A percentile compares a stretch with the other conserved stretches of the same genome.
These are phyloP conservation scores for Linnemannia hyalina DNA, from an alignment of 192 early-diverging fungal species.

Conservation along the genomic window DNA sequence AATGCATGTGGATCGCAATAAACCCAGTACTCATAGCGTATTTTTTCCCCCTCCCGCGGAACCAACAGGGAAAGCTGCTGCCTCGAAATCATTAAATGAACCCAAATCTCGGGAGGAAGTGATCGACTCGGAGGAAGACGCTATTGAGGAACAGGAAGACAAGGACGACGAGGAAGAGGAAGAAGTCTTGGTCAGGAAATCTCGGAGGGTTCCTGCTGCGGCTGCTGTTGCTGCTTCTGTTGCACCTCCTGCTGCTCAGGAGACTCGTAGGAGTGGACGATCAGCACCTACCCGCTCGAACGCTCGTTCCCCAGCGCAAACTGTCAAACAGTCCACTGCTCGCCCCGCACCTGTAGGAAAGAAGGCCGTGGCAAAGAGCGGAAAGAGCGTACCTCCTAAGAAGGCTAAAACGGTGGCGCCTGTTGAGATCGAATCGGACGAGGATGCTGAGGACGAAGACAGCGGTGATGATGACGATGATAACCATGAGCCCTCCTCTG, in stretches of 20 bases:
- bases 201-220: neutral
- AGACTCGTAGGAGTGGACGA: neutral
- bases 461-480: constrained; percentile 23
- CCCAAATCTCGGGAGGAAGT: neutral
- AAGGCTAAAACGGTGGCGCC: neutral
- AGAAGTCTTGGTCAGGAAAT: neutral
- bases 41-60: constrained; percentile 9
- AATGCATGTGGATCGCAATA: neutral
- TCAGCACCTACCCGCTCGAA: neutral
- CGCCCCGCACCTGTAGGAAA: constrained; percentile 35
- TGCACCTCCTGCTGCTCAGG: neutral
- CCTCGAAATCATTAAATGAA: neutral
- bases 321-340: neutral
- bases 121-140: constrained; percentile 7
- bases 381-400: neutral
- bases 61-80: constrained; percentile 7
- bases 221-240: neutral
- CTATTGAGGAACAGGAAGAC: neutral
- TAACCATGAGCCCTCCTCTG: constrained; percentile 17
- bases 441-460: constrained; percentile 5
- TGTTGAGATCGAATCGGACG: neutral
- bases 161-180: constrained; percentile 15
- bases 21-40: neutral
- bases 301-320: neutral
- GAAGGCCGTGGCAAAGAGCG: constrained; percentile 66